These are phyloP conservation scores for Vachellia pachyceras DNA, from an alignment of 306 rosid genomes.

Conservation along the genomic window DNA sequence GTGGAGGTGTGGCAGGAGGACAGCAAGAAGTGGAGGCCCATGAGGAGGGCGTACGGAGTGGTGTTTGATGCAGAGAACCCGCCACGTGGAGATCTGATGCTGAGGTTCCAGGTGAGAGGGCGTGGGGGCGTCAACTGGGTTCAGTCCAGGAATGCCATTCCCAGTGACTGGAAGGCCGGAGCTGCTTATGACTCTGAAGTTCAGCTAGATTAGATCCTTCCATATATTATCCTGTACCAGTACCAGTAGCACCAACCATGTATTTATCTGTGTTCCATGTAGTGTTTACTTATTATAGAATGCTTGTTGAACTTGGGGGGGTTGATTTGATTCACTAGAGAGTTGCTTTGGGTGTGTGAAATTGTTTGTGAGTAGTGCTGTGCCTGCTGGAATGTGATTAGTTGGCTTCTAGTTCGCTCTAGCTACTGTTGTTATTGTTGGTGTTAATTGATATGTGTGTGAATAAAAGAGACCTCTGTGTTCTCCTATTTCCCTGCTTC, in stretches of 20 bases:
- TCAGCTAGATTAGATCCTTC: conserved; percentile 48
- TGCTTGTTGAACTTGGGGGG: neutral
- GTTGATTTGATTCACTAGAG: neutral
- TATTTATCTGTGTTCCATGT: neutral
- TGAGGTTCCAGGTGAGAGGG: conserved; percentile 74
- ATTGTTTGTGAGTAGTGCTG: neutral
- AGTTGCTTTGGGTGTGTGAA: neutral
- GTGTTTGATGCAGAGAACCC: conserved; percentile 71
- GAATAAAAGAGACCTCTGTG: conserved; percentile 14
- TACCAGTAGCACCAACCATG: neutral
- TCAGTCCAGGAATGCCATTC: conserved; percentile 56
- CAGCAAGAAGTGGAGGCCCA: conserved; percentile 60
- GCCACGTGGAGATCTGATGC: conserved; percentile 52
- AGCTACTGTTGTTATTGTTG: neutral
- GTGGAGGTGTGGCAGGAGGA: conserved; percentile 69
- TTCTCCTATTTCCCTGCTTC: neutral
- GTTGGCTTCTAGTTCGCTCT: neutral
- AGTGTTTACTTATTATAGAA: neutral
- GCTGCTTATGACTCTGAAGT: conserved; percentile 60
- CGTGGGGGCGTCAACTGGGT: conserved; percentile 57
- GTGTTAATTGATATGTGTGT: neutral
- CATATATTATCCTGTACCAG: neutral
- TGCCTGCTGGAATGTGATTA: neutral
- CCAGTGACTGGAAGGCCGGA: conserved; percentile 75
- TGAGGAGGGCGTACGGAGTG: conserved; percentile 72